Base-by-base conservation (phyloP, 352 stramenopile species). In the Globisporangium carolinianum region DNA sequence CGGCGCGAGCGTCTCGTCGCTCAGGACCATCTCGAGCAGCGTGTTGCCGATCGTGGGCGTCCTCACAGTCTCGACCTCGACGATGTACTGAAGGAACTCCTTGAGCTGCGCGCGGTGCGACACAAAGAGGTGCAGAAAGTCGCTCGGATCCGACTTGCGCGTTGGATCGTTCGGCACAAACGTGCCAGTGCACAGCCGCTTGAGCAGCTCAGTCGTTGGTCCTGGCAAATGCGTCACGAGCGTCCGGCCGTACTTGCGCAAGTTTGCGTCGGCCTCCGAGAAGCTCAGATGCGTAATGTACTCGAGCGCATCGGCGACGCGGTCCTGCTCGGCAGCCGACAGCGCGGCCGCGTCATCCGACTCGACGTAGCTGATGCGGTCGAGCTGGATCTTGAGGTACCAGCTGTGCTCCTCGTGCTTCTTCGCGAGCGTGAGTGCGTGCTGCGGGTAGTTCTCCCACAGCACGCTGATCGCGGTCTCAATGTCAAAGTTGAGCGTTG, bases 111-210 rank as follows among this genome's bases (percentile, higher is more conserved):
- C 75, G 38, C 88, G 85, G 41, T 97, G 87, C 14, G 94, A 96
- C 47, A 97, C 87, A 62, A 97, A 98, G 45, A 97, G 66, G 53
- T 97, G 90, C 57, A 97, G 68, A 47, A 97, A 97, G 60, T 97
- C 83, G 47, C 74, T 82, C 12, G 84, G 81, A 55, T 93, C 79
- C 35, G 85, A 90, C 66, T 92, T 92, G 50, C 88, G 64, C 39
- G 53, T 74, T 51, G 73, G 42, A 57, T 83, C 80, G 2, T 57
- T 70, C 0, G 65, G 54, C 14, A 84, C 78, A 55, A 93, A 94
- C 53, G 89, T 89, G 37, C 86, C 83, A 7, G 85, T 97, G 69
- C 90, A 97, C 49, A 98, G 64, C 6, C 69, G 72, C 72, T 97
- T 96, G 42, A 97, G 75, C 37, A 97, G 64, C 55, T 95, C 89